Evolutionary conservation across 495 filamentous ascomycete species (phyloP), one percentile per base, ranked within the genome.

Genomic region (Penicillium crystallinum): DNA sequence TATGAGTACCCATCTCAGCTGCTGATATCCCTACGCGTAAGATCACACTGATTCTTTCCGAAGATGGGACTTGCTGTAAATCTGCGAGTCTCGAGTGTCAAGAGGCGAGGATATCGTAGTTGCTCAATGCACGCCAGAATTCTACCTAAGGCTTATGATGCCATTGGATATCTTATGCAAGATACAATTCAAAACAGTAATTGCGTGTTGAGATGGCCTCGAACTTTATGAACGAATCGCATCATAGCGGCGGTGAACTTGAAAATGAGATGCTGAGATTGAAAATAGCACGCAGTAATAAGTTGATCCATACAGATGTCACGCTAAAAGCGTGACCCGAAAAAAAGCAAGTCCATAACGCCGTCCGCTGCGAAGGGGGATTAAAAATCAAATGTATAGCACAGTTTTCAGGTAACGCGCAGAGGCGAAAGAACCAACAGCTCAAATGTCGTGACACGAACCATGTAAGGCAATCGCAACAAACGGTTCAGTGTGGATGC

Each of bases 341-440:
- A 53, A 49, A 53, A 54, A 17, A 49, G 37, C 34, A 25, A 50
- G 22, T 34, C 57, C 46, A 47, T 46, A 63, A 63, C 63, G 63
- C 63, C 63, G 55, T 50, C 54, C 63, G 63, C 63, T 65, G 63
- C 63, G 57, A 46, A 42, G 33, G 18, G 56, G 39, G 51, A 52
- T 34, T 52, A 50, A 48, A 53, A 39, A 47, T 41, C 39, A 27
- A 19, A 56, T 56, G 46, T 56, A 63, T 63, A 57, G 17, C 52
- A 55, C 56, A 54, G 41, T 39, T 50, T 41, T 42, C 41, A 19
- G 37, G 22, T 40, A 62, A 46, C 37, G 48, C 25, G 33, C 21
- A 45, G 39, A 35, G 43, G 46, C 38, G 21, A 21, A 31, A 27
- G 12, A 11, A 36, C 27, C 43, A 27, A 29, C 8, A 30, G 25